Percentiles rank a stretch among this genome's conserved stretches.
phyloP scores from a whole-genome alignment of 129 eudicot species.

The Apium graveolens region DNA sequence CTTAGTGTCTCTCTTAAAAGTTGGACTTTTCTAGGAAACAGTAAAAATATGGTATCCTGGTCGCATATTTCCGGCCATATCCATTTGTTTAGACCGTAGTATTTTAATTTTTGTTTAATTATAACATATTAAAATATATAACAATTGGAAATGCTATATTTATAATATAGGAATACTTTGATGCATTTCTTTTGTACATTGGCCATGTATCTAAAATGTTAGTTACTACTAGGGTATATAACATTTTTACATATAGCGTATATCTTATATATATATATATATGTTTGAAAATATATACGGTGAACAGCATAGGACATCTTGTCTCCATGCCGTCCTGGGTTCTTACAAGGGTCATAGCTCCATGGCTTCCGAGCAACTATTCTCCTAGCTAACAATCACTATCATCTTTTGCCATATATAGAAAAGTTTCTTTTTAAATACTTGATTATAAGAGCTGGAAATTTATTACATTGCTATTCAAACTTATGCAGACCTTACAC shows the following conservation, averaged over 20 bases:
- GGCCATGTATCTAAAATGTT: background rate
- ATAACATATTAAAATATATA: background rate
- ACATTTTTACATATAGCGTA: background rate
- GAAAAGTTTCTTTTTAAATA: background rate
- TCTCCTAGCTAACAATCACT: background rate
- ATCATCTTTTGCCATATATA: background rate
- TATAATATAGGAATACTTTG: background rate
- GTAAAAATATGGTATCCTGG: background rate
- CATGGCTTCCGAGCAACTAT: background rate
- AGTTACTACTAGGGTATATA: too few species aligned
- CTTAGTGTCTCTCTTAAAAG: background rate
- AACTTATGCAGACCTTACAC: constrained; percentile 63
- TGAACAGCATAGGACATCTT: background rate
- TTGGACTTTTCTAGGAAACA: background rate
- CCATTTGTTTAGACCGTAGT: background rate
- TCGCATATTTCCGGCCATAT: background rate
- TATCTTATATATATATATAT: background rate
- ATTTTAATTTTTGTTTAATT: background rate
- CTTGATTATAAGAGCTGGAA: background rate
- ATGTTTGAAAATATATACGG: background rate
- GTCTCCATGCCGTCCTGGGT: background rate
- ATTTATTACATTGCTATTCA: background rate
- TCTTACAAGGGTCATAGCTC: background rate
- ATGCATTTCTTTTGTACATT: background rate
- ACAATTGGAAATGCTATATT: background rate